Conservation (phyloP, 2,329 filamentous ascomycete genomes). For the Cercospora citrullina region DNA sequence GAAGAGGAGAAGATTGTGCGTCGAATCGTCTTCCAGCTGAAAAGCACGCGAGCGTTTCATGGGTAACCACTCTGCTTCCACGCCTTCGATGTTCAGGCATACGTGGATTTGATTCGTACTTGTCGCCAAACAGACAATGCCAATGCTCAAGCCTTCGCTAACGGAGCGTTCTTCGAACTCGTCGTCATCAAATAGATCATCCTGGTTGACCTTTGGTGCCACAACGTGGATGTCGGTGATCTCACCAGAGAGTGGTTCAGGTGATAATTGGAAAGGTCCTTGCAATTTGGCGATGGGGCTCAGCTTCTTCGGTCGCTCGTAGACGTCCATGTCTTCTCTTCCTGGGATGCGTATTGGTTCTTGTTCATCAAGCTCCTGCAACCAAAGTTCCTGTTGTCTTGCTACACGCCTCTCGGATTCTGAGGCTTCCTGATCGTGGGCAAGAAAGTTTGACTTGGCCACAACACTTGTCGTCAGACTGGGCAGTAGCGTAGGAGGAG, state of each 20-base stretch:
- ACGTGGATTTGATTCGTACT: conserved; percentile 58
- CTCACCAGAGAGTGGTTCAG: conserved; percentile 55
- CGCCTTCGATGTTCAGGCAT: conserved; percentile 61
- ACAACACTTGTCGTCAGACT: conserved; percentile 82
- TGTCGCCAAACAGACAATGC: conserved; percentile 59
- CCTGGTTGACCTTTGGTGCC: conserved; percentile 54
- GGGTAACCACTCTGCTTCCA: conserved; percentile 65
- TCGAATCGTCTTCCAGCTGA: conserved; percentile 31
- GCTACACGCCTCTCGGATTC: conserved; percentile 48
- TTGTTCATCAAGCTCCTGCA: conserved; percentile 38
- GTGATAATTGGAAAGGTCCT: conserved; percentile 59
- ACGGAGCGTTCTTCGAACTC: conserved; percentile 38
- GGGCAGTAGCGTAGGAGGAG: conserved; percentile 68
- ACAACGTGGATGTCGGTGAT: conserved; percentile 62
- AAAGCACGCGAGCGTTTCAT: conserved; percentile 35
- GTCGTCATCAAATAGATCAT: conserved; percentile 54
- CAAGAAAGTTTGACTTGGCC: conserved; percentile 59
- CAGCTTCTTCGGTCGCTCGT: conserved; percentile 54
- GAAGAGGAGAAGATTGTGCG: conserved; percentile 40
- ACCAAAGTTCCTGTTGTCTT: conserved; percentile 61
- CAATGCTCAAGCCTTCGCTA: conserved; percentile 55
- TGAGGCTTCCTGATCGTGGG: conserved; percentile 44
- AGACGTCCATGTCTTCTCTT: conserved; percentile 56
- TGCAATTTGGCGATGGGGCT: conserved; percentile 61
- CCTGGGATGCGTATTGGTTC: conserved; percentile 23